phyloP scores from a whole-genome alignment of 2,329 filamentous ascomycete species.

The Conoideocrella luteorostrata region DNA sequence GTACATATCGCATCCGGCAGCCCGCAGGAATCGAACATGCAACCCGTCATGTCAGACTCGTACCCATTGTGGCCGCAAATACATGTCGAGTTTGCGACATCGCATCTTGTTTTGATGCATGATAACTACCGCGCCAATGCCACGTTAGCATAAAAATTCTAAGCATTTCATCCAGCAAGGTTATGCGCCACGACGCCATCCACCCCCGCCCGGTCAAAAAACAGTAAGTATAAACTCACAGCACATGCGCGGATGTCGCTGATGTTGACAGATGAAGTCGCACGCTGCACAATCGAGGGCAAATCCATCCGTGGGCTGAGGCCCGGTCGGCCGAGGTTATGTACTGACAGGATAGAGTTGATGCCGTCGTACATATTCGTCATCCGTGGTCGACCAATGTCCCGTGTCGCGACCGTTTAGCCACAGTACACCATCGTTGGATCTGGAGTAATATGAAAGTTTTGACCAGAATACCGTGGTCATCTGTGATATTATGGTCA shows the following conservation, averaged over 20 bases:
- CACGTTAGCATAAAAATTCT: neutral
- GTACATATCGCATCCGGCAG: slow-evolving; percentile 4
- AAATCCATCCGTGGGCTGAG: neutral
- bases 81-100: slow-evolving; percentile 14
- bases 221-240: neutral
- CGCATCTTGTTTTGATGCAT: slow-evolving; percentile 13
- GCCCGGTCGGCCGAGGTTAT: neutral
- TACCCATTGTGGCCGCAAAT: slow-evolving; percentile 3
- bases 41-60: slow-evolving; percentile 17
- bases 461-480: neutral
- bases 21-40: slow-evolving; percentile 14
- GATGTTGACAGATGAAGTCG: neutral
- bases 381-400: neutral
- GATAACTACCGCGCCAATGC: slow-evolving; percentile 8
- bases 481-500: neutral
- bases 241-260: slow-evolving; percentile 1
- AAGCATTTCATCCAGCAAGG: too few species aligned
- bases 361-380: neutral
- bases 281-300: neutral
- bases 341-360: neutral
- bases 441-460: too few species aligned
- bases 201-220: neutral
- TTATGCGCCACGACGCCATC: too few species aligned
- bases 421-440: neutral
- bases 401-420: neutral